Percentiles rank a stretch among this genome's conserved stretches.
Evolutionary conservation across 2,329 filamentous ascomycete species (phyloP).

Genomic region (Bipolaris zeicola): DNA sequence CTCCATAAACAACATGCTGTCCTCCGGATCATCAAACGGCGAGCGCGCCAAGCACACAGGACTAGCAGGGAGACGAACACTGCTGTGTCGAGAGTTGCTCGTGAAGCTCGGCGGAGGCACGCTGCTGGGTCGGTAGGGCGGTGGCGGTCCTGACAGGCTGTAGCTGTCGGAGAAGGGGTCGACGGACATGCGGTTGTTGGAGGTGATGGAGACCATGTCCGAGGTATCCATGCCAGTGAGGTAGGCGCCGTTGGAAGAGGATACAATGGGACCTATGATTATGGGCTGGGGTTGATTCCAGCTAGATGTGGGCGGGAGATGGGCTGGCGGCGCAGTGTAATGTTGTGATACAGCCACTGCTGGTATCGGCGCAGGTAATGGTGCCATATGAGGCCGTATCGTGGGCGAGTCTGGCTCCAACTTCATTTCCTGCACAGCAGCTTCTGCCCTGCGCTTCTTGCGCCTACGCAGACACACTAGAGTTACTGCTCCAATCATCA

Average conservation of each 20-base stretch:
- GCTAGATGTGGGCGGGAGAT: conserved; percentile 25
- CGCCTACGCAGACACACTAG: conserved; percentile 41
- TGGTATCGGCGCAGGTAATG: conserved; percentile 16
- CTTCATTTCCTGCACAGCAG: conserved; percentile 35
- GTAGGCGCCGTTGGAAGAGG: conserved; percentile 41
- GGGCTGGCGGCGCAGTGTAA: conserved; percentile 20
- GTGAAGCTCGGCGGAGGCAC: conserved; percentile 35
- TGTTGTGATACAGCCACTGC: conserved; percentile 15
- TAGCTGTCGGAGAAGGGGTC: conserved; percentile 42
- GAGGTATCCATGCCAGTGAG: conserved; percentile 49
- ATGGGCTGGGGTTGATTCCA: conserved; percentile 33
- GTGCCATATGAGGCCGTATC: conserved; percentile 26
- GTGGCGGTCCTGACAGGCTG: conserved; percentile 41
- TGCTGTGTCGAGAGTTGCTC: conserved; percentile 41
- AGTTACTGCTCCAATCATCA: conserved; percentile 27
- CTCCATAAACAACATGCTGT: conserved; percentile 39
- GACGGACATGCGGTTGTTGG: conserved; percentile 27
- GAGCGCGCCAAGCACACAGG: conserved; percentile 30
- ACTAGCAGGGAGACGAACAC: conserved; percentile 28
- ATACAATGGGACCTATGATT: conserved; percentile 43
- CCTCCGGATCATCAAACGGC: conserved; percentile 44
- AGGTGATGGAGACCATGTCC: conserved; percentile 41
- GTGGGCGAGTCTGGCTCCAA: conserved; percentile 18
- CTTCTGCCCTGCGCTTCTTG: conserved; percentile 28
- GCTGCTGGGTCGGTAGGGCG: conserved; percentile 46